These are phyloP conservation scores for Leccinum boreale DNA, from an alignment of 768 basidiomycete genomes.

Conservation along the genomic window DNA sequence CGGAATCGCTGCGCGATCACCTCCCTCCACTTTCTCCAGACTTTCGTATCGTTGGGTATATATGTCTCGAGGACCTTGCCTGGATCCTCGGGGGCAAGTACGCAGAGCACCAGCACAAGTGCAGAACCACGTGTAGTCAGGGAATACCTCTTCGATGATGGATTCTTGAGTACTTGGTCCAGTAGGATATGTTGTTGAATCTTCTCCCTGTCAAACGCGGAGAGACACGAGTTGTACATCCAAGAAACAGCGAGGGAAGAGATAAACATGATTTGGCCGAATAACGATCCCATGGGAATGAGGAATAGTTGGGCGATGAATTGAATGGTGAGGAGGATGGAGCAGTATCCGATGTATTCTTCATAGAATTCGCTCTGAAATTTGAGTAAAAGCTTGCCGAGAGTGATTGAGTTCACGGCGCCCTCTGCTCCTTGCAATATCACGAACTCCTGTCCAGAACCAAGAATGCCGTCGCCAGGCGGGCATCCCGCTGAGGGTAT, in stretches of 20 bases:
- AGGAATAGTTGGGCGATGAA: constrained; percentile 28
- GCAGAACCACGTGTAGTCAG: constrained; percentile 6
- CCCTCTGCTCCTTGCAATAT: constrained; percentile 7
- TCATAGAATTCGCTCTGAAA: constrained; percentile 1
- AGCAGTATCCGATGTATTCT: constrained; percentile 8
- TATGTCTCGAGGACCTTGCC: constrained; percentile 7
- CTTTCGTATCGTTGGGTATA: constrained; percentile 8
- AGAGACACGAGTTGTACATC: constrained; percentile 25
- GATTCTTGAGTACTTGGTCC: not conserved
- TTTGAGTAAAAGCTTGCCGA: constrained; percentile 12
- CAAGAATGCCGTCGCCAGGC: constrained; percentile 24
- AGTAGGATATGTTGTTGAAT: constrained; percentile 10
- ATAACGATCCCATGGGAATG: constrained; percentile 25
- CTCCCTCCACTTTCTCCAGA: constrained; percentile 7
- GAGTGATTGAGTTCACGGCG: constrained; percentile 25
- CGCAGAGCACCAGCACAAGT: constrained; percentile 3
- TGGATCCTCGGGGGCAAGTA: constrained; percentile 6
- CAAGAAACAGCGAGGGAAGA: constrained; percentile 25
- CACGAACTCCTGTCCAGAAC: constrained; percentile 5
- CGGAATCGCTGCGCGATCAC: not conserved
- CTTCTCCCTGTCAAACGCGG: constrained; percentile 30
- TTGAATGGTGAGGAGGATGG: constrained; percentile 21
- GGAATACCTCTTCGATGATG: not conserved
- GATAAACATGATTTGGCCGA: constrained; percentile 31
- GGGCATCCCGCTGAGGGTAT: constrained; percentile 16